Percentiles rank a stretch among this genome's conserved stretches.
Conservation (phyloP, 768 basidiomycete species). For the Thelephora ganbajun region DNA sequence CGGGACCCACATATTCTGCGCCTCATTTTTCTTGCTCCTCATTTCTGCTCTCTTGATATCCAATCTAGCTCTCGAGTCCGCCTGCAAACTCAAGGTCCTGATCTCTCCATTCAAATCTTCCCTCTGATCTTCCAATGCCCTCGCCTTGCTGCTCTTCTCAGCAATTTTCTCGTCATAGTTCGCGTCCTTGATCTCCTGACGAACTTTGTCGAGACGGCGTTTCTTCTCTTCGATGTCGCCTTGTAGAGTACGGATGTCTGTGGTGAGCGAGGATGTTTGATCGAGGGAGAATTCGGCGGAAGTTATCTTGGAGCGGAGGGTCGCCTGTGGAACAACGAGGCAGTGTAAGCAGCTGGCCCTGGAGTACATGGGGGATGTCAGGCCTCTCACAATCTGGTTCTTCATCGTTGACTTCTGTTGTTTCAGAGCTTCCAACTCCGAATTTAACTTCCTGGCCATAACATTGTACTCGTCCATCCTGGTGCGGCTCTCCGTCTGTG, state of each 20-base stretch:
- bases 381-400: constrained; percentile 39
- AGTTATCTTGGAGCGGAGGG: constrained; percentile 31
- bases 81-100: constrained; percentile 57
- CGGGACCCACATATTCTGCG: constrained; percentile 48
- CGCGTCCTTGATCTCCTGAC: constrained; percentile 39
- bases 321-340: constrained; percentile 8
- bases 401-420: constrained; percentile 36
- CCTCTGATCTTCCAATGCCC: constrained; percentile 50
- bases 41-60: constrained; percentile 60
- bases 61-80: constrained; percentile 67
- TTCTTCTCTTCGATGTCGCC: constrained; percentile 63
- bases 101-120: constrained; percentile 64
- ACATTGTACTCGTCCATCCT: constrained; percentile 55
- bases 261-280: constrained; percentile 35
- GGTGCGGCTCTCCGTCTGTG: constrained; percentile 36
- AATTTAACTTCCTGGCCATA: constrained; percentile 41
- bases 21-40: constrained; percentile 47
- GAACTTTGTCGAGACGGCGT: constrained; percentile 42
- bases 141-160: constrained; percentile 38
- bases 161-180: constrained; percentile 52
- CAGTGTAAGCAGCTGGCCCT: neutral
- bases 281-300: constrained; percentile 44
- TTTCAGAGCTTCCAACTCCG: constrained; percentile 38
- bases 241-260: constrained; percentile 37
- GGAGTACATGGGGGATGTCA: neutral